A percentile compares a stretch with the other conserved stretches of the same genome.
These are phyloP conservation scores for Monosporascus sp. DNA, from an alignment of 2,329 filamentous ascomycete species.

Conservation along the genomic window DNA sequence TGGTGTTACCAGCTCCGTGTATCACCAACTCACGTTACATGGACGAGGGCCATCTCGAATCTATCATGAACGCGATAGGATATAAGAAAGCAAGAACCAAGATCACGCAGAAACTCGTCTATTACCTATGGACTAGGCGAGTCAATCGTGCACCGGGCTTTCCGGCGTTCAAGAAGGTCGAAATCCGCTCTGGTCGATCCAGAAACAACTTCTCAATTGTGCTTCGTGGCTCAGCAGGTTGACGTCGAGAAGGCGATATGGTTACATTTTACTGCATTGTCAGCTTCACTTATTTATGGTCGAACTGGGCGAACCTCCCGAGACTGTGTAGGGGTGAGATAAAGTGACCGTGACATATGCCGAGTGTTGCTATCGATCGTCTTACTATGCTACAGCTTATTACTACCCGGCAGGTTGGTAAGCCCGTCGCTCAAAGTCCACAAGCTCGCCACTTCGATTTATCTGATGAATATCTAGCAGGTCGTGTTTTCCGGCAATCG, in stretches of 20 bases:
- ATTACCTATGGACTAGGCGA: slow-evolving; percentile 72
- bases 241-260: slow-evolving; percentile 5
- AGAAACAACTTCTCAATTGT: slow-evolving; percentile 92
- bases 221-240: slow-evolving; percentile 34
- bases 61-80: slow-evolving; percentile 73
- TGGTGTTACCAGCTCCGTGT: slow-evolving; percentile 86
- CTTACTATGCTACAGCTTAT: slow-evolving; percentile 5
- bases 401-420: slow-evolving; percentile 2
- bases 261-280: not conserved
- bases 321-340: not conserved
- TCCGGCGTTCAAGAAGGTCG: slow-evolving; percentile 60
- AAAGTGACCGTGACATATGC: not conserved
- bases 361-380: slow-evolving; percentile 4
- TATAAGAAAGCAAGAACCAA: slow-evolving; percentile 64
- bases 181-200: slow-evolving; percentile 66
- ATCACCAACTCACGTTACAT: slow-evolving; percentile 88
- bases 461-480: slow-evolving; percentile 6
- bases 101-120: slow-evolving; percentile 76
- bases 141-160: slow-evolving; percentile 12
- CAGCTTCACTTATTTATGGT: not conserved
- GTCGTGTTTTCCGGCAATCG: slow-evolving; percentile 6
- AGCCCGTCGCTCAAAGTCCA: slow-evolving; percentile 9
- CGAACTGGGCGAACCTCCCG: not conserved
- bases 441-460: slow-evolving; percentile 7
- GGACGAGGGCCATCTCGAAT: slow-evolving; percentile 60